Evolutionary conservation across 108 stramenopile species (phyloP).

Genomic region (Thalassiosira profunda): DNA sequence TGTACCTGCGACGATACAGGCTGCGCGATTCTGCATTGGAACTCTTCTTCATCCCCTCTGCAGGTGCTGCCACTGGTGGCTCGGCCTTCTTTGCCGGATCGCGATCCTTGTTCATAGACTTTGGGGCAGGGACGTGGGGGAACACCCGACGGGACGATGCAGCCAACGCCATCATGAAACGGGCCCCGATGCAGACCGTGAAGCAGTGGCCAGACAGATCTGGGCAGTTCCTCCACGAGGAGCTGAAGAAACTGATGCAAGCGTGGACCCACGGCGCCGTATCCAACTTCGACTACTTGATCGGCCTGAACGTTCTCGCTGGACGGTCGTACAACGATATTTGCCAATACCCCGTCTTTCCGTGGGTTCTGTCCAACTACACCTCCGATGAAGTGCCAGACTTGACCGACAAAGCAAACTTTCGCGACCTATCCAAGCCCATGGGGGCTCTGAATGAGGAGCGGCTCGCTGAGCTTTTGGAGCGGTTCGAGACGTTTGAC

Average conservation of each 20-base stretch:
- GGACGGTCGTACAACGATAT: conserved; percentile 97
- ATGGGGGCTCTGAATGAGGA: conserved; percentile 95
- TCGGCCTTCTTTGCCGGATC: conserved; percentile 74
- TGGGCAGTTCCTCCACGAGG: conserved; percentile 86
- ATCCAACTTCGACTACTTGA: conserved; percentile 98
- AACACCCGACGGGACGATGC: conserved; percentile 83
- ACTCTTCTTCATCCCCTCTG: conserved; percentile 95
- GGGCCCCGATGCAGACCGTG: conserved; percentile 84
- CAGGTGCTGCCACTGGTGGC: conserved; percentile 79
- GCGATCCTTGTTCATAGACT: conserved; percentile 92
- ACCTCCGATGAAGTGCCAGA: conserved; percentile 88
- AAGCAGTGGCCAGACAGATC: conserved; percentile 93
- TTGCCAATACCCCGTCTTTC: conserved; percentile 99
- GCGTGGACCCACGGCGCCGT: conserved; percentile 93
- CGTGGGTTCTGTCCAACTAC: conserved; percentile 98
- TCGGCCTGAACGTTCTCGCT: conserved; percentile 94
- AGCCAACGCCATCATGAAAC: conserved; percentile 85
- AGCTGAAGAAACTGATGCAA: conserved; percentile 79
- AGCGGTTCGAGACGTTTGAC: conserved; percentile 93
- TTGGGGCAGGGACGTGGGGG: conserved; percentile 89
- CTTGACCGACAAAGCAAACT: conserved; percentile 80
- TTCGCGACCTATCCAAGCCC: conserved; percentile 95
- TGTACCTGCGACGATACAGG: conserved; percentile 93
- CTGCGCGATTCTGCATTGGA: conserved; percentile 95
- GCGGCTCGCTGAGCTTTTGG: conserved; percentile 92